A percentile compares a stretch with the other conserved stretches of the same genome.
Evolutionary conservation across 176 grass and related monocot species (phyloP).

Genomic region (Oryza coarctata): DNA sequence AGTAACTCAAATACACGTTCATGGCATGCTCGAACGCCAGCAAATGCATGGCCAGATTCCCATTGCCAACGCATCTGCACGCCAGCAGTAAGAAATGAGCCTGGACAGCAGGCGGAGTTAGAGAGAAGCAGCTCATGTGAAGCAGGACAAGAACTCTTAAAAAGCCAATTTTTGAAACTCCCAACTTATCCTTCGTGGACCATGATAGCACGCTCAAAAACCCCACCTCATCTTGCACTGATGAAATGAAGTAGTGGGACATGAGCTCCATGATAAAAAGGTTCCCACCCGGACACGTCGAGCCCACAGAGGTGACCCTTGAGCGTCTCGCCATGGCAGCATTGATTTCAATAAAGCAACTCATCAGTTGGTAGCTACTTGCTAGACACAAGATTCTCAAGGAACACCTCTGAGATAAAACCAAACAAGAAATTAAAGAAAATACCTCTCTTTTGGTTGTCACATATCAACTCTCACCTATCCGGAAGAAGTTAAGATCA

Average conservation of each 20-base stretch:
- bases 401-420: constrained; percentile 14
- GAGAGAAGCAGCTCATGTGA: background rate
- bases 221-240: background rate
- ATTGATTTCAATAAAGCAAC: background rate
- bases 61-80: constrained; percentile 22
- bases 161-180: constrained; percentile 26
- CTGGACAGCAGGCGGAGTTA: background rate
- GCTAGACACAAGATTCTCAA: constrained; percentile 7
- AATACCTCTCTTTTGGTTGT: background rate
- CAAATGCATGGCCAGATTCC: constrained; percentile 20
- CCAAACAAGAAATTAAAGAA: background rate
- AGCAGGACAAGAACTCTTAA: background rate
- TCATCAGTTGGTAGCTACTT: background rate
- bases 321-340: background rate
- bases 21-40: constrained; percentile 14
- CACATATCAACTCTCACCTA: background rate
- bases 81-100: constrained; percentile 44
- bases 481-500: background rate
- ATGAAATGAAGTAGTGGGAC: constrained; percentile 42
- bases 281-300: background rate
- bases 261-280: constrained; percentile 14
- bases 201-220: constrained; percentile 31
- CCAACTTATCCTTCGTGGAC: background rate
- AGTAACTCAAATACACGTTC: constrained; percentile 25
- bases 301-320: background rate